phyloP scores from a whole-genome alignment of 306 rosid species.

The Quercus rubra region DNA sequence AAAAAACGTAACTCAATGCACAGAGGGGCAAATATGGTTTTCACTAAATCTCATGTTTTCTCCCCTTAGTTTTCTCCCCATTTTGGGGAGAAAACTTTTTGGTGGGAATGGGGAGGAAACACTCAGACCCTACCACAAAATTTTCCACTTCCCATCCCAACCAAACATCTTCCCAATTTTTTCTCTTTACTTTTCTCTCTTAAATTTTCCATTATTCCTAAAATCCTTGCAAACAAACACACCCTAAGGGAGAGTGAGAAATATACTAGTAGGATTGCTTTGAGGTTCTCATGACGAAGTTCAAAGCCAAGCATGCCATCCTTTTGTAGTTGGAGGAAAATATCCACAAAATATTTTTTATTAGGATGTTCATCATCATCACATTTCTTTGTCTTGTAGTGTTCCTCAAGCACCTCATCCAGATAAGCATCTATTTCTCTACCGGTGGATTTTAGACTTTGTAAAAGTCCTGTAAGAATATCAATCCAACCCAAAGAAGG shows the following conservation, averaged over 20 bases:
- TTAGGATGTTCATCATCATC: neutral
- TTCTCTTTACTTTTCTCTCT: too few relatives aligned
- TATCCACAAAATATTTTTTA: slow-evolving; percentile 9
- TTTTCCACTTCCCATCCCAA: too few relatives aligned
- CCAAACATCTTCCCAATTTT: too few relatives aligned
- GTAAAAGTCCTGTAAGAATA: slow-evolving; percentile 12
- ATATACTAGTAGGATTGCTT: slow-evolving; percentile 26
- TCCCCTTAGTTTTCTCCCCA: too few relatives aligned
- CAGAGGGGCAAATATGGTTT: too few relatives aligned
- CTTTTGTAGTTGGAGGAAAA: slow-evolving; percentile 23
- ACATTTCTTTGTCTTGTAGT: neutral
- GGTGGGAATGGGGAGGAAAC: too few relatives aligned
- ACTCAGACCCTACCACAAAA: too few relatives aligned
- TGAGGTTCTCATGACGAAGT: slow-evolving; percentile 9
- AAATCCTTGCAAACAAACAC: too few relatives aligned
- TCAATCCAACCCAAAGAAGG: slow-evolving; percentile 31
- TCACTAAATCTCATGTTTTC: too few relatives aligned
- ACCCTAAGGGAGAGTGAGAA: neutral
- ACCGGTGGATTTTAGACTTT: neutral
- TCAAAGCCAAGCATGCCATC: neutral
- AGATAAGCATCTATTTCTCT: slow-evolving; percentile 3
- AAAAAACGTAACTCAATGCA: too few relatives aligned
- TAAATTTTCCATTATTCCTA: too few relatives aligned
- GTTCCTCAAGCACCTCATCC: slow-evolving; percentile 23
- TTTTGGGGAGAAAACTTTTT: too few relatives aligned